Conservation (phyloP, 768 basidiomycete species). For the Tulasnella calospora region DNA sequence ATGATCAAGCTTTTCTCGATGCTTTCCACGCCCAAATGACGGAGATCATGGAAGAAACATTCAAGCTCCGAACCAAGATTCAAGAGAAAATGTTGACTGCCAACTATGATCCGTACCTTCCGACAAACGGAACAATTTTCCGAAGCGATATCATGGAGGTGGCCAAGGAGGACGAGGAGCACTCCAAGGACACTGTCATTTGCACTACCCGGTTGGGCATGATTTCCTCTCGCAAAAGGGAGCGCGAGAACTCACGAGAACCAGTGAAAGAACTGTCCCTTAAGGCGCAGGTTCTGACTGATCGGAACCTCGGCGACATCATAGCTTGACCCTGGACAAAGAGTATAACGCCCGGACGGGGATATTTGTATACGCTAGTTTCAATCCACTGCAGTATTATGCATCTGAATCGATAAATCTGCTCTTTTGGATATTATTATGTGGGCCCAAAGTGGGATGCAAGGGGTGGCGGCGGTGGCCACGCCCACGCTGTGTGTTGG, state of each 20-base stretch:
- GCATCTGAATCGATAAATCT: too few relatives aligned
- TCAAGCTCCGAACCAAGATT: background rate
- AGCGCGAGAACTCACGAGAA: background rate
- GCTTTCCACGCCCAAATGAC: background rate
- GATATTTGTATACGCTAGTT: too few relatives aligned
- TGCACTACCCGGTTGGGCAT: background rate
- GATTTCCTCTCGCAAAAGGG: background rate
- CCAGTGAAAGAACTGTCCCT: background rate
- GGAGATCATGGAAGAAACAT: background rate
- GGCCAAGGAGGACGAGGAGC: background rate
- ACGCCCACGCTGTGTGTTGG: too few relatives aligned
- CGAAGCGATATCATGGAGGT: background rate
- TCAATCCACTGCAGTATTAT: too few relatives aligned
- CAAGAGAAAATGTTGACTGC: background rate
- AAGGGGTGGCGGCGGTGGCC: too few relatives aligned
- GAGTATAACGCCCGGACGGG: too few relatives aligned
- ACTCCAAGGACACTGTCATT: background rate
- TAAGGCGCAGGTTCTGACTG: background rate
- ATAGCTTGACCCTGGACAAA: too few relatives aligned
- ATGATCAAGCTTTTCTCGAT: background rate
- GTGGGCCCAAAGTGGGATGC: too few relatives aligned
- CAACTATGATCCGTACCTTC: background rate
- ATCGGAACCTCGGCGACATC: too few relatives aligned
- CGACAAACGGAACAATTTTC: background rate
- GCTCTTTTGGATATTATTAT: too few relatives aligned